Percentiles rank a stretch among this genome's conserved stretches.
Evolutionary conservation across 2,329 filamentous ascomycete species (phyloP).

Genomic region (Calonectria hongkongensis): DNA sequence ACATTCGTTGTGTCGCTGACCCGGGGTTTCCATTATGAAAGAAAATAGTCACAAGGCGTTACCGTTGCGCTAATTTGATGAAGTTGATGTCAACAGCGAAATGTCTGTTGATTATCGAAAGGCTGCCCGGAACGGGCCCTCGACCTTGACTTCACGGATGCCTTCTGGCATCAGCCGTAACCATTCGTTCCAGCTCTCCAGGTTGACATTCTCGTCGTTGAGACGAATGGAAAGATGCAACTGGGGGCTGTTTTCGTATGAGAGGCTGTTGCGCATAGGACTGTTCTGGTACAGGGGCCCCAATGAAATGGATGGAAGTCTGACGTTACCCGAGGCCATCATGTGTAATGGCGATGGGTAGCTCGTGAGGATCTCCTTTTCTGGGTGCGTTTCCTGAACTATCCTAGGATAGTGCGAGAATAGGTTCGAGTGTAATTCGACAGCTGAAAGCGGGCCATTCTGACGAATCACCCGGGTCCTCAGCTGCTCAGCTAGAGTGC

Average conservation of each 20-base stretch:
- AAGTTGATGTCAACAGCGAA: neutral
- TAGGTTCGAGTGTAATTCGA: conserved; percentile 73
- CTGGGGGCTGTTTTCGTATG: conserved; percentile 67
- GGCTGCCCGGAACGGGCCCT: conserved; percentile 66
- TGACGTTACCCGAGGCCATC: conserved; percentile 72
- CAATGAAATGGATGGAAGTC: conserved; percentile 74
- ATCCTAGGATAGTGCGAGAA: conserved; percentile 71
- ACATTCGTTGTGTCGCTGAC: neutral
- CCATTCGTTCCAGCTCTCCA: conserved; percentile 76
- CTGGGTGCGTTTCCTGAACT: conserved; percentile 69
- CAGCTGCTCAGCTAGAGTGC: conserved; percentile 69
- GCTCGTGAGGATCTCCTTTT: conserved; percentile 67
- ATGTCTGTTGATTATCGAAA: conserved; percentile 46
- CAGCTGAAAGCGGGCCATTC: conserved; percentile 67
- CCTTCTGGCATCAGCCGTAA: conserved; percentile 75
- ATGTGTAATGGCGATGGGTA: conserved; percentile 74
- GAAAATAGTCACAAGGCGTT: neutral
- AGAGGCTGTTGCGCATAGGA: conserved; percentile 61
- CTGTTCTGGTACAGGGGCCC: conserved; percentile 68
- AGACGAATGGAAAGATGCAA: conserved; percentile 71
- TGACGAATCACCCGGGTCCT: conserved; percentile 67
- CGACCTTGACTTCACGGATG: conserved; percentile 73
- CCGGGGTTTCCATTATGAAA: neutral
- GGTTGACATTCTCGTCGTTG: conserved; percentile 69
- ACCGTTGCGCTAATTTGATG: neutral